Evolutionary conservation across 2,329 filamentous ascomycete genomes (phyloP).

Genomic region (Aspergillus fumigatiaffinis): DNA sequence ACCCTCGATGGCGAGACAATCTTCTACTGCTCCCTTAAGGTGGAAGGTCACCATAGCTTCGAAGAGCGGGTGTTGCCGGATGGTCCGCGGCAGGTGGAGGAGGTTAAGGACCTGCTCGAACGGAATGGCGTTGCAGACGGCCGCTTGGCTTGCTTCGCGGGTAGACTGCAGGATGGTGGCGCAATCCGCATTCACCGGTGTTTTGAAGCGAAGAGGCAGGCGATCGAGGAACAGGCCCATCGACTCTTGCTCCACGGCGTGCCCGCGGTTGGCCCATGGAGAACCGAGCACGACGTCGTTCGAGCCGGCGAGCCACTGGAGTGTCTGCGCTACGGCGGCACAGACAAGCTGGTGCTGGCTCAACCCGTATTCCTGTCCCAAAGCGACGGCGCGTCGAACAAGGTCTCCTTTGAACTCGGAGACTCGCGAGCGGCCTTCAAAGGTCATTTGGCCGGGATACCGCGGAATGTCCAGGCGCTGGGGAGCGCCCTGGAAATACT

Average conservation of each 20-base stretch:
- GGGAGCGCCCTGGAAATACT: background rate
- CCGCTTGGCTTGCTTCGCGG: background rate
- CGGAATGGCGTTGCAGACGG: background rate
- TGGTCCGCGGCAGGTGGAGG: background rate
- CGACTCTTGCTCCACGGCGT: background rate
- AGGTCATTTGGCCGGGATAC: background rate
- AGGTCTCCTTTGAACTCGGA: background rate
- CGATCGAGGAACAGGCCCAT: background rate
- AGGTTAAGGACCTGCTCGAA: background rate
- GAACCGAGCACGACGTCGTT: background rate
- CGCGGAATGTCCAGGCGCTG: background rate
- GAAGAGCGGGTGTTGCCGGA: background rate
- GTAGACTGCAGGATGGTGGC: background rate
- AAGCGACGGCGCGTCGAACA: background rate
- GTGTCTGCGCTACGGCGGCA: background rate
- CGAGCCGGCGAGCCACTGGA: background rate
- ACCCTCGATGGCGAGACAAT: background rate
- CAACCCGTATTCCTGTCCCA: background rate
- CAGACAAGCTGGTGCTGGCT: background rate
- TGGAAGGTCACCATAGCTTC: background rate
- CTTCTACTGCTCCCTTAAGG: background rate
- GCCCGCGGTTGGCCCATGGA: background rate
- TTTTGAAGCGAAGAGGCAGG: background rate
- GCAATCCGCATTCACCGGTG: background rate
- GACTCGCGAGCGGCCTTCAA: background rate